phyloP scores from a whole-genome alignment of 192 early-diverging fungal species.

The Geranomyces michiganensis region DNA sequence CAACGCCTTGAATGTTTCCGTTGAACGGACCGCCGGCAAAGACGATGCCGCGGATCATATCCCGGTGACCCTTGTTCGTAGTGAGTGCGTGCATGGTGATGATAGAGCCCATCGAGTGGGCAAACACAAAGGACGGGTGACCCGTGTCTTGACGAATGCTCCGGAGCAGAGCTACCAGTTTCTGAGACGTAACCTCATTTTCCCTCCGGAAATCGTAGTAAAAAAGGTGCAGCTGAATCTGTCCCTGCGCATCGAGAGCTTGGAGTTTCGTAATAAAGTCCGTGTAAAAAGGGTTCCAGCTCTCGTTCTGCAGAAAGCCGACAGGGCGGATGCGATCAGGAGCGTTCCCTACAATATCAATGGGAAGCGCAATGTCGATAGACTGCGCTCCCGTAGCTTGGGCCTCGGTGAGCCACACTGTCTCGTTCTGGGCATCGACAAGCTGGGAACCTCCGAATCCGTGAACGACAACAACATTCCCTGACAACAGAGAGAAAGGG shows the following conservation, averaged over 20 bases:
- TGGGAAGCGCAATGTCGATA: not conserved
- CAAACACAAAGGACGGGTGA: not conserved
- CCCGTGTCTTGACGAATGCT: not conserved
- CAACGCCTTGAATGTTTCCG: slow-evolving; percentile 11
- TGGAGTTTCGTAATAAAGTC: not conserved
- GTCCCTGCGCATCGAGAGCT: not conserved
- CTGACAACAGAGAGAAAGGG: not conserved
- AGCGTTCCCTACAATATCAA: not conserved
- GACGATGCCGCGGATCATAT: not conserved
- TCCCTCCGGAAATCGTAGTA: not conserved
- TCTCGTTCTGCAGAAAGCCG: not conserved
- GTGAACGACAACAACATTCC: slow-evolving; percentile 7
- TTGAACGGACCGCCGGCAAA: slow-evolving; percentile 14
- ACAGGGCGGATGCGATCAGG: not conserved
- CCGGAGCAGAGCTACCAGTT: not conserved
- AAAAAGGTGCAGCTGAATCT: not conserved
- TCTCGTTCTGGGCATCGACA: slow-evolving; percentile 2
- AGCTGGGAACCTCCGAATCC: slow-evolving; percentile 8
- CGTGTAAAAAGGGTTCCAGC: slow-evolving; percentile 9
- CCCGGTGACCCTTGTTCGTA: not conserved
- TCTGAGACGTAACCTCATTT: not conserved
- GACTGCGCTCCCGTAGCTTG: not conserved
- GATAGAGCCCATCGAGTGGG: slow-evolving; percentile 15
- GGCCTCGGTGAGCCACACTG: not conserved
- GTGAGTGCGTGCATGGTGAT: slow-evolving; percentile 4